Conservation (phyloP, 129 eudicot species). For the Helianthus tuberosus region DNA sequence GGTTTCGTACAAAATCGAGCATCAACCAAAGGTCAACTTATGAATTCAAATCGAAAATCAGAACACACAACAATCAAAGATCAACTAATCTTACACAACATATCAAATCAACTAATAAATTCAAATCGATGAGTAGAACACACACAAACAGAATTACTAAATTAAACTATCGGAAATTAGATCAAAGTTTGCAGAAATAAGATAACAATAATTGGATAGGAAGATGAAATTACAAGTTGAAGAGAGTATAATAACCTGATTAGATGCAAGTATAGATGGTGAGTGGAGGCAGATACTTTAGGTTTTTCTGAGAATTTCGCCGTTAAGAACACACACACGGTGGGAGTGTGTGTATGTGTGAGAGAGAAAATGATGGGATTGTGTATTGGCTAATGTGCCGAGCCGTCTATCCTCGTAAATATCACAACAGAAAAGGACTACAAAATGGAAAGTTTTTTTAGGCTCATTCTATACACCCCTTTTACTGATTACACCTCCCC, state of each 20-base stretch:
- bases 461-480: too few relatives aligned
- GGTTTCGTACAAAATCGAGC: not conserved
- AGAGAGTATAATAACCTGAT: not conserved
- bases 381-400: slow-evolving; percentile 55
- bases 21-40: slow-evolving; percentile 17
- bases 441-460: not conserved
- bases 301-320: slow-evolving; percentile 23
- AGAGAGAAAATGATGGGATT: slow-evolving; percentile 31
- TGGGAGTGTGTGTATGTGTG: slow-evolving; percentile 1
- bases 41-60: not conserved
- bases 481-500: too few relatives aligned
- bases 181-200: slow-evolving; percentile 19
- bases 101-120: slow-evolving; percentile 5
- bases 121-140: slow-evolving; percentile 4
- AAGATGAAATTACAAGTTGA: not conserved
- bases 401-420: slow-evolving; percentile 37
- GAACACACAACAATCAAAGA: not conserved
- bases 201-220: not conserved
- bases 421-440: slow-evolving; percentile 22
- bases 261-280: slow-evolving; percentile 21
- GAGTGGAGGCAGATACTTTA: slow-evolving; percentile 18
- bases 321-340: slow-evolving; percentile 13
- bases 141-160: not conserved
- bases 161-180: slow-evolving; percentile 1
- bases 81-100: not conserved